Evolutionary conservation across 768 basidiomycete species (phyloP).

Genomic region (Serendipita sp.): DNA sequence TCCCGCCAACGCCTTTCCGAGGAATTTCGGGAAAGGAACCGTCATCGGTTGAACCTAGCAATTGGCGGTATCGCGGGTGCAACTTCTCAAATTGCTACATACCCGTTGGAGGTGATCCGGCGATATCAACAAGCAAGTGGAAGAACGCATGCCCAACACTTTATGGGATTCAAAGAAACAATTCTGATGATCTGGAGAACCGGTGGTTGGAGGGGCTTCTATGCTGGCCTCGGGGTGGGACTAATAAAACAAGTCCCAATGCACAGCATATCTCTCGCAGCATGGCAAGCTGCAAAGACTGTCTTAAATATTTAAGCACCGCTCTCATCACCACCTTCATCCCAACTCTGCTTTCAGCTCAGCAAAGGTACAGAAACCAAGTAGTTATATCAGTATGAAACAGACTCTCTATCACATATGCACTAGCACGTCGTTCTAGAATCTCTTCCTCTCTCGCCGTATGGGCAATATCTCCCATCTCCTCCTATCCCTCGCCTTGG

Average conservation of each 20-base stretch:
- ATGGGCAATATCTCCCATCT: conserved; percentile 35
- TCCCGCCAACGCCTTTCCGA: conserved; percentile 37
- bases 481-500: conserved; percentile 26
- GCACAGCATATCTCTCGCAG: conserved; percentile 82
- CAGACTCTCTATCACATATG: not conserved
- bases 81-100: conserved; percentile 75
- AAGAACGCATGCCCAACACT: conserved; percentile 47
- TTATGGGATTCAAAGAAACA: conserved; percentile 70
- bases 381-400: not conserved
- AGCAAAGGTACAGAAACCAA: not conserved
- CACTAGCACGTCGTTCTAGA: not conserved
- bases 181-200: conserved; percentile 44
- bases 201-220: conserved; percentile 78
- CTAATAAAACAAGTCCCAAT: conserved; percentile 92
- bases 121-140: conserved; percentile 90
- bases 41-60: conserved; percentile 39
- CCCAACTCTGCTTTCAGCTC: not conserved
- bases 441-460: conserved; percentile 15
- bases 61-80: conserved; percentile 80
- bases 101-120: conserved; percentile 87
- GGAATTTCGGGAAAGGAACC: conserved; percentile 11
- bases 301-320: conserved; percentile 23
- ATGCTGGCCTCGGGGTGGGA: conserved; percentile 78
- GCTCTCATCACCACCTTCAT: not conserved
- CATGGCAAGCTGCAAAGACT: conserved; percentile 73